Conservation (phyloP, 2,329 filamentous ascomycete genomes). For the Furcasterigmium furcatum region DNA sequence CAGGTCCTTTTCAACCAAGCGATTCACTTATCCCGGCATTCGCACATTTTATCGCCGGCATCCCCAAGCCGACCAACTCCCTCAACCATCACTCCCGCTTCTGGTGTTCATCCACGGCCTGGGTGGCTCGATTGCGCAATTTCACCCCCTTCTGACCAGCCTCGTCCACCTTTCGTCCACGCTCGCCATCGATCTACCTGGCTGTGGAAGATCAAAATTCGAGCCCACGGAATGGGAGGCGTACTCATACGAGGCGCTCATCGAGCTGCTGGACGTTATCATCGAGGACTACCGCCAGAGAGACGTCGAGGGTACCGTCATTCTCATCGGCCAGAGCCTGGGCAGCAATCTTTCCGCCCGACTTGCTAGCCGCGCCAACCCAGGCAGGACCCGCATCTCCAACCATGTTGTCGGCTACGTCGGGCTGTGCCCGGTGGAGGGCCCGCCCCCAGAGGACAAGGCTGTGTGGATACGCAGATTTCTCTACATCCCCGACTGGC, state of each 20-base stretch:
- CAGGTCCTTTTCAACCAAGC: constrained; percentile 67
- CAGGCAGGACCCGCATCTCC: constrained; percentile 49
- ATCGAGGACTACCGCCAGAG: constrained; percentile 72
- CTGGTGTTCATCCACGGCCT: constrained; percentile 91
- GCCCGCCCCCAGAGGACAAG: constrained; percentile 51
- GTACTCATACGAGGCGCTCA: constrained; percentile 74
- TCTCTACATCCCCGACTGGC: constrained; percentile 63
- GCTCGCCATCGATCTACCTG: constrained; percentile 84
- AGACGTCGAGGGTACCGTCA: constrained; percentile 63
- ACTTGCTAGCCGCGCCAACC: constrained; percentile 51
- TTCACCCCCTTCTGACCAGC: constrained; percentile 75
- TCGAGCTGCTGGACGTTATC: constrained; percentile 69
- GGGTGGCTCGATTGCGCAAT: constrained; percentile 89
- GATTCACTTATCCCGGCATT: constrained; percentile 69
- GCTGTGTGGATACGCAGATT: constrained; percentile 50
- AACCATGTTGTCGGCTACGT: constrained; percentile 71
- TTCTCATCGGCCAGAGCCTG: constrained; percentile 87
- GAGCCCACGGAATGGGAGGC: constrained; percentile 68
- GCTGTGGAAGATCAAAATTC: constrained; percentile 80
- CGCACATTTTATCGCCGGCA: constrained; percentile 83
- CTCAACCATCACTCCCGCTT: constrained; percentile 69
- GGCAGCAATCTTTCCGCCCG: constrained; percentile 76
- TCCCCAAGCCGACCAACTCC: constrained; percentile 77
- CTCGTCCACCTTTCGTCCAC: constrained; percentile 81
- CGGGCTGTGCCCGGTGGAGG: constrained; percentile 75